Evolutionary conservation across 257 asterid species (phyloP), one percentile per base, ranked within the genome.

Genomic region (Salvia miltiorrhiza): DNA sequence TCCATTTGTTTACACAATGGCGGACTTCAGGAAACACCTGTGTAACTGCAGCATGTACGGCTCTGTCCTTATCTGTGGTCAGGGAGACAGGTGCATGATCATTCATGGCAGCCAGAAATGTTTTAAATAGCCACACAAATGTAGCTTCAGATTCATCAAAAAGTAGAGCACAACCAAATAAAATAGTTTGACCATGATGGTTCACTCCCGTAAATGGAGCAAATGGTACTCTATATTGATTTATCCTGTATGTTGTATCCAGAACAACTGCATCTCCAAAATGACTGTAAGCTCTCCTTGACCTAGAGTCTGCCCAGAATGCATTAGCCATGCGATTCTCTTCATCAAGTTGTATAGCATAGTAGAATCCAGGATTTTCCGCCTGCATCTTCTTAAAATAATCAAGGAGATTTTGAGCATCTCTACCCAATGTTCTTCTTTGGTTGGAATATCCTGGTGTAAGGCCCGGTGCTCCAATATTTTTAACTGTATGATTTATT

Each of bases 141-240:
- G 97, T 74, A 71, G 90, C 83, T 83, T 90, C 96, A 4, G 98
- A 90, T 70, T 93, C 98, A 77, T 93, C 94, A 28, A 88, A 71
- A 79, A 93, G 89, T 55, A 93, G 78, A 0, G 91, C 95, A 82
- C 96, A 88, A 33, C 96, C 95, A 69, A 93, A 93, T 79, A 93
- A 83, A 80, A 87, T 69, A 61, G 77, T 80, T 77, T 90, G 98
- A 41, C 95, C 98, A 63, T 93, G 97, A 87, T 93, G 90, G 83
- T 90, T 93, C 75, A 93, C 88, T 20, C 98, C 98, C 3, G 97
- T 90, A 78, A 93, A 84, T 37, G 97, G 95, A 71, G 86, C 86
- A 82, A 88, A 85, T 19, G 98, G 96, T 28, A 90, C 97, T 71
- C 57, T 78, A 72, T 43, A 87, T 66, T 81, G 92, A 73, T 88